Percentiles rank a stretch among this genome's conserved stretches.
Conservation (phyloP, 768 basidiomycete genomes). For the Psilocybe cyanescens region DNA sequence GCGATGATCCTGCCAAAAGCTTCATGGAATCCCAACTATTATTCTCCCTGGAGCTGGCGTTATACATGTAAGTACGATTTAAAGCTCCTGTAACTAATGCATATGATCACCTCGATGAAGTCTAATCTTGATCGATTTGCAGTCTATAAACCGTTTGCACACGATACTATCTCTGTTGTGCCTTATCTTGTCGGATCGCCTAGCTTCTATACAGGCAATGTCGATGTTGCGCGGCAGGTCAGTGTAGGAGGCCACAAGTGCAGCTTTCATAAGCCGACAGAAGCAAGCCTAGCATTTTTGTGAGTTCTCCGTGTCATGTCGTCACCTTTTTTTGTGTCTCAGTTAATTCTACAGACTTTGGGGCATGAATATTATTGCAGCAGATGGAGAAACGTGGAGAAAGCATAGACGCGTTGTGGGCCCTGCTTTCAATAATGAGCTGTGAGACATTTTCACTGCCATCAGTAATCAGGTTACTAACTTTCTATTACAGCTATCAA, state of each 20-base stretch:
- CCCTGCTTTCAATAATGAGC: slow-evolving; percentile 45
- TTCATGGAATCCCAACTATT: slow-evolving; percentile 47
- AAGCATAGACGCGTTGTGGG: slow-evolving; percentile 48
- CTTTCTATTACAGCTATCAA: slow-evolving; percentile 33
- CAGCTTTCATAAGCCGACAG: slow-evolving; percentile 43
- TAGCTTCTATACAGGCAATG: slow-evolving; percentile 44
- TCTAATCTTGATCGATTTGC: background rate
- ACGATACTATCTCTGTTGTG: slow-evolving; percentile 44
- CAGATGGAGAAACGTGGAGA: slow-evolving; percentile 48
- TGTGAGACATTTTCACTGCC: slow-evolving; percentile 37
- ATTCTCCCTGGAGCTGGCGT: slow-evolving; percentile 41
- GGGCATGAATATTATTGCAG: slow-evolving; percentile 51
- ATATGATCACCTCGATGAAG: background rate
- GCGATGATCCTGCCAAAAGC: slow-evolving; percentile 40
- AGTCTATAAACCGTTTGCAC: slow-evolving; percentile 41
- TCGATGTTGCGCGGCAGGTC: slow-evolving; percentile 52
- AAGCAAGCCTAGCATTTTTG: slow-evolving; percentile 34
- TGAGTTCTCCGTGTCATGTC: slow-evolving; percentile 20
- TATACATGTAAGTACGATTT: slow-evolving; percentile 27
- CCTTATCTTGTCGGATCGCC: slow-evolving; percentile 41
- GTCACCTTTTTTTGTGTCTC: too few relatives aligned
- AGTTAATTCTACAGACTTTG: slow-evolving; percentile 32
- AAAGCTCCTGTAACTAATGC: too few relatives aligned
- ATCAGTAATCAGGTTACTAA: background rate
- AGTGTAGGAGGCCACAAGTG: slow-evolving; percentile 40